These are phyloP conservation scores for Monosporascus cannonballus DNA, from an alignment of 2,329 filamentous ascomycete genomes.

Conservation along the genomic window DNA sequence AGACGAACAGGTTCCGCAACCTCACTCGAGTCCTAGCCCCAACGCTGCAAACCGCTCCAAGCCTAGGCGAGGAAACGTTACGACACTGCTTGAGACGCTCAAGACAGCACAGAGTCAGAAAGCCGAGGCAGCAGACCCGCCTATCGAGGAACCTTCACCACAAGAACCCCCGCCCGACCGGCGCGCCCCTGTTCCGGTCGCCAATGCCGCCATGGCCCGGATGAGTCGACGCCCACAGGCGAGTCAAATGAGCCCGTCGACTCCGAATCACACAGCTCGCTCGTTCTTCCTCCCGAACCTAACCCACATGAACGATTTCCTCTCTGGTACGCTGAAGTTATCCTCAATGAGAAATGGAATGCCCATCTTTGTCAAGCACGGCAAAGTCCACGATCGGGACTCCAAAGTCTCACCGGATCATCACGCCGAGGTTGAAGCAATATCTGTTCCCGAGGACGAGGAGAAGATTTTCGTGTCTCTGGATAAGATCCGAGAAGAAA, in stretches of 20 bases:
- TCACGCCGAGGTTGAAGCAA: slow-evolving; percentile 44
- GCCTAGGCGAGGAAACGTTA: slow-evolving; percentile 25
- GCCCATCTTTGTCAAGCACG: slow-evolving; percentile 50
- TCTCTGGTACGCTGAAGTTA: slow-evolving; percentile 48
- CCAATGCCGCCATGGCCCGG: slow-evolving; percentile 11
- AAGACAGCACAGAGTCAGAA: slow-evolving; percentile 23
- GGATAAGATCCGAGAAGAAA: slow-evolving; percentile 56
- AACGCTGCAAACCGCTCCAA: slow-evolving; percentile 14
- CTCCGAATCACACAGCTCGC: slow-evolving; percentile 35
- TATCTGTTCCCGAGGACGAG: slow-evolving; percentile 47
- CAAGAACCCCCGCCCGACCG: slow-evolving; percentile 8
- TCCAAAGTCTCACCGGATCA: slow-evolving; percentile 28
- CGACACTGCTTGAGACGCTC: slow-evolving; percentile 25
- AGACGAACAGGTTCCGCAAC: slow-evolving; percentile 7
- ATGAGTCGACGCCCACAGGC: slow-evolving; percentile 12
- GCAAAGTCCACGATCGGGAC: slow-evolving; percentile 40
- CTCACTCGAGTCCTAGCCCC: slow-evolving; percentile 7
- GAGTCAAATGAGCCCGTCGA: slow-evolving; percentile 20
- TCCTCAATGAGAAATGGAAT: slow-evolving; percentile 47
- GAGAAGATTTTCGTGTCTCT: slow-evolving; percentile 54
- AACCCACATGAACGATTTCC: slow-evolving; percentile 50
- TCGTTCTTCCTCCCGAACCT: slow-evolving; percentile 51
- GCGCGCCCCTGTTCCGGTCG: slow-evolving; percentile 4
- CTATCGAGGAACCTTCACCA: slow-evolving; percentile 5
- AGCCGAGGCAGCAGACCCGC: slow-evolving; percentile 11